Evolutionary conservation across 345 rosid species (phyloP), one percentile per base, ranked within the genome.

Genomic region (Clausena lansium): DNA sequence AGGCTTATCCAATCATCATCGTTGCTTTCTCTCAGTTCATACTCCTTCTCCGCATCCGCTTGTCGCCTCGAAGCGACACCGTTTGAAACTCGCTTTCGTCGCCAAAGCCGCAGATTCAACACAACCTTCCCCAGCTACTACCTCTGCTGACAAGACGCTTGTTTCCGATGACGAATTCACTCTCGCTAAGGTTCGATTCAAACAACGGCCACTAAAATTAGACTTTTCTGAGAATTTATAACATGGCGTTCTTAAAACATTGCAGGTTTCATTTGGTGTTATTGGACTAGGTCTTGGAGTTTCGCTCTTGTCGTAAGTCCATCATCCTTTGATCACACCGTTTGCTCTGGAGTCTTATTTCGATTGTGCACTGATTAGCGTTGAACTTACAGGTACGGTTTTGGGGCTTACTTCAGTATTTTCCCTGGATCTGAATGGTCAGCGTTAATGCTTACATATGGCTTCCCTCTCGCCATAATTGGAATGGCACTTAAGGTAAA

Each of bases 361-460:
- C 78, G 52, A 66, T 55, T 38, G 77, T 32, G n/a, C 70, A 20
- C 5, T 66, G 30, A 50, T 76, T 73, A 62, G 70, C 71, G 52
- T 80, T 36, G 13, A n/a, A 58, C 76, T 3, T 83, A 67, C 83
- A 96, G 99, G 81, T 92, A 94, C 54, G 99, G 98, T 74, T 94
- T 96, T 76, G 97, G 98, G 20, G 99, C 99, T 0, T 96, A 96
- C 76, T 96, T 96, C 73, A 96, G 88, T 76, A 84, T 96, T 82
- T 90, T 96, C 39, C 97, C 99, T 3, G 98, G 99, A 78, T 89
- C 99, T 28, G 99, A 96, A 77, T 96, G 99, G 99, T 94, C 99
- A 0, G 99, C 97, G 2, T 27, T 96, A 61, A 92, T 94, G 98
- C 84, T 96, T 33, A 96, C 99, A 1, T 96, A 96, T 85, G 97